Evolutionary conservation across 2,329 filamentous ascomycete genomes (phyloP), one percentile per base, ranked within the genome.

Genomic region (Pezizomycotina sp.): DNA sequence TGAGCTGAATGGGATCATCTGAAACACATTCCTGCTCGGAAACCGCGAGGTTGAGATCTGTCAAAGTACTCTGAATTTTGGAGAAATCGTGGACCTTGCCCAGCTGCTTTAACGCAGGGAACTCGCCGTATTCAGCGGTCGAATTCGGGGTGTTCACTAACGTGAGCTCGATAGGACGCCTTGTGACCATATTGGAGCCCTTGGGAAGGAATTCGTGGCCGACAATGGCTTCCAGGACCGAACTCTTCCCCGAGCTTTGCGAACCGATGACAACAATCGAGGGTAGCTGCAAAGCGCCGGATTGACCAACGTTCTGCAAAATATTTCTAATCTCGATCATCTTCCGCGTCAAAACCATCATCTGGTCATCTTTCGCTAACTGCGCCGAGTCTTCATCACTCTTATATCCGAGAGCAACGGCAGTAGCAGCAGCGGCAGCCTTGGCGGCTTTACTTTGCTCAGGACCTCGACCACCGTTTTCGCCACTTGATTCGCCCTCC

Each of bases 241-340:
- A 98, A 53, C 86, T 95, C 62, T 98, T 98, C 25, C 89, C 89
- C 0, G 89, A 95, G 0, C 89, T 98, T 56, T 98, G 89, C 2
- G 89, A 98, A 15, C 89, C 89, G 50, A 98, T 93, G 23, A 98
- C 89, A n/a, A 98, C 89, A 39, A 98, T 98, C 0, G 91, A 95
- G 0, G 89, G 89, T 14, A 98, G 62, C 1, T 79, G 86, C 46
- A 98, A 63, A 3, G 80, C 73, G 47, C 77, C 82, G 1, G 84
- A 91, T 61, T 98, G 86, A 21, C 84, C 91, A 29, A 98, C 79
- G 16, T 76, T 81, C 53, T 91, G 79, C 15, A 98, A 65, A 38
- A 98, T 81, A 48, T 76, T 84, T 48, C 91, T 69, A 38, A 98
- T 95, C 62, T 98, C 89, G 53, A 98, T 98, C 89, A 98, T 98